Percentiles rank a stretch among this genome's conserved stretches.
Evolutionary conservation across 176 grass and related monocot genomes (phyloP).

Genomic region (Phragmites australis): DNA sequence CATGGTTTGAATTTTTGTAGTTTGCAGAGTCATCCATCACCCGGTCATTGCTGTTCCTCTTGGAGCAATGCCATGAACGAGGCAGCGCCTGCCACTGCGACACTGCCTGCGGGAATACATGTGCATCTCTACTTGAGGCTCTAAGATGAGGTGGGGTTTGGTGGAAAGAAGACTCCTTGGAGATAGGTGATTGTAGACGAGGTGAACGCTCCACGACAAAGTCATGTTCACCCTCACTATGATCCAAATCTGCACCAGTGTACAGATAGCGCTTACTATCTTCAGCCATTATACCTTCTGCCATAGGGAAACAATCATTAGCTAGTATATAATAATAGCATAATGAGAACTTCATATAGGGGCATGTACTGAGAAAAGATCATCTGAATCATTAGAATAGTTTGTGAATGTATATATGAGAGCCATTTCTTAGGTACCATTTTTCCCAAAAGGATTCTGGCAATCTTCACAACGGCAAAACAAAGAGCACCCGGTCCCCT

Average conservation of each 20-base stretch:
- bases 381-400: neutral
- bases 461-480: slow-evolving; percentile 61
- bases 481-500: slow-evolving; percentile 60
- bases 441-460: slow-evolving; percentile 68
- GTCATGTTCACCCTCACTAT: slow-evolving; percentile 53
- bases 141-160: slow-evolving; percentile 55
- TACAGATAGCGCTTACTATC: slow-evolving; percentile 56
- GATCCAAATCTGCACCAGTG: slow-evolving; percentile 53
- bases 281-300: slow-evolving; percentile 51
- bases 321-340: neutral
- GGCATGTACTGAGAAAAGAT: neutral
- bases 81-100: slow-evolving; percentile 41
- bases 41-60: slow-evolving; percentile 41
- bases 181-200: slow-evolving; percentile 60
- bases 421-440: slow-evolving; percentile 32
- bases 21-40: slow-evolving; percentile 41
- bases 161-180: slow-evolving; percentile 72
- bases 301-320: slow-evolving; percentile 6
- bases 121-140: slow-evolving; percentile 40
- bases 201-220: slow-evolving; percentile 50
- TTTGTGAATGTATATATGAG: neutral
- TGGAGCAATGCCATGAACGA: slow-evolving; percentile 45
- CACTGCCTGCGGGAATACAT: slow-evolving; percentile 47
- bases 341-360: neutral
- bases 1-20: slow-evolving; percentile 47